phyloP scores from a whole-genome alignment of 805 yeast genomes.

The Lachancea waltii region DNA sequence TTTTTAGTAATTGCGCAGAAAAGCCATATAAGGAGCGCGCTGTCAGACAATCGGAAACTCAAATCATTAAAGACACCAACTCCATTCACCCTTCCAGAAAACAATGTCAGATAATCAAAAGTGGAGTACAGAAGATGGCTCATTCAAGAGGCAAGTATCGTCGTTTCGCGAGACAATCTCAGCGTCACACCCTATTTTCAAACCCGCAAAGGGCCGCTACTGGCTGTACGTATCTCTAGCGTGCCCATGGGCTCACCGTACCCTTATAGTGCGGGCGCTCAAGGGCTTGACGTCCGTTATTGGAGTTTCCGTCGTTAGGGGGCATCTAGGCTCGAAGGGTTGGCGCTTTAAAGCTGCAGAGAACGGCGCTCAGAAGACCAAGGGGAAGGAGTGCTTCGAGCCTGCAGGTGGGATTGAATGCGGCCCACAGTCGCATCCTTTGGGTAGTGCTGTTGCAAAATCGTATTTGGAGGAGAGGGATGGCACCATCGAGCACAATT shows the following conservation, averaged over 20 bases:
- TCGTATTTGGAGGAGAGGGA: conserved; percentile 21
- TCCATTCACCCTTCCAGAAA: no score
- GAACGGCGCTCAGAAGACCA: conserved; percentile 33
- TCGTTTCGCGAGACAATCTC: conserved; percentile 63
- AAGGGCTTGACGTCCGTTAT: conserved; percentile 64
- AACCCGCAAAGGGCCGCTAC: conserved; percentile 75
- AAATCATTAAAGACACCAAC: no score
- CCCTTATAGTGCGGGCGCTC: conserved; percentile 62
- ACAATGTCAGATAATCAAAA: conserved; percentile 3
- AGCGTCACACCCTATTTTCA: conserved; percentile 51
- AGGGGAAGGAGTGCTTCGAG: conserved; percentile 3
- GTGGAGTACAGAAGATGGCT: conserved; percentile 37
- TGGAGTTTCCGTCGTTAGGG: conserved; percentile 75
- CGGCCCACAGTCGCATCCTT: conserved; percentile 1
- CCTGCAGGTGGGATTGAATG: conserved; percentile 3
- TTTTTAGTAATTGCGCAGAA: no score
- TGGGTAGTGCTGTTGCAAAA: conserved; percentile 12
- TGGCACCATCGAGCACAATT: conserved; percentile 51
- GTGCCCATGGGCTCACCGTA: conserved; percentile 95
- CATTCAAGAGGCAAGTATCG: conserved; percentile 47
- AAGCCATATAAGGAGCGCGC: no score
- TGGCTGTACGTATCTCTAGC: conserved; percentile 83
- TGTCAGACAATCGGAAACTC: no score
- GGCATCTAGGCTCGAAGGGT: conserved; percentile 82
- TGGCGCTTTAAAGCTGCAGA: conserved; percentile 69